Conservation (phyloP, 768 basidiomycete species). For the Megacollybia marginata region DNA sequence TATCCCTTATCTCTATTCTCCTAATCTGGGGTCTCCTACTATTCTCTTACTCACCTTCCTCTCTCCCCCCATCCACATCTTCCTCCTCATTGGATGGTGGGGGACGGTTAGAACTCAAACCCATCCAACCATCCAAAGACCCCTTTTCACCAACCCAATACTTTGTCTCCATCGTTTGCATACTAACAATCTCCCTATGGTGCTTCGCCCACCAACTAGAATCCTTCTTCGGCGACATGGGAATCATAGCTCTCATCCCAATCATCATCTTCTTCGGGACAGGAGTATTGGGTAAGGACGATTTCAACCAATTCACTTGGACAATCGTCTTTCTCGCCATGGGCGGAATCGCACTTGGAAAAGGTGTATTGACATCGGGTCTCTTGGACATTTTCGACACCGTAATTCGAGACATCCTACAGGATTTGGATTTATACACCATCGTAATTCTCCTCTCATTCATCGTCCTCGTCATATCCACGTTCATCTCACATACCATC, state of each 20-base stretch:
- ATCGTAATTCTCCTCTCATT: slow-evolving; percentile 68
- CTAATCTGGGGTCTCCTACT: slow-evolving; percentile 91
- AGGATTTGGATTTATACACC: slow-evolving; percentile 55
- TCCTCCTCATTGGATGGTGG: slow-evolving; percentile 40
- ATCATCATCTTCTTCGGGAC: slow-evolving; percentile 92
- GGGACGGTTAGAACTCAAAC: slow-evolving; percentile 74
- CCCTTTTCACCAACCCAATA: slow-evolving; percentile 79
- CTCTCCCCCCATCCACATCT: slow-evolving; percentile 30
- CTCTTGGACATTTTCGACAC: slow-evolving; percentile 73
- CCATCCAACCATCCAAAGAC: slow-evolving; percentile 80
- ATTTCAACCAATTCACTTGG: slow-evolving; percentile 94
- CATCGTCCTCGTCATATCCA: slow-evolving; percentile 74
- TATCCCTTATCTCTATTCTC: slow-evolving; percentile 77
- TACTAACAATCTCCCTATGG: slow-evolving; percentile 85
- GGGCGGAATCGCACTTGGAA: slow-evolving; percentile 95
- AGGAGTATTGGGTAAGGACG: slow-evolving; percentile 91
- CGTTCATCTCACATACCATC: slow-evolving; percentile 96
- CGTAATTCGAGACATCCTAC: slow-evolving; percentile 49
- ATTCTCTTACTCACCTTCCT: slow-evolving; percentile 70
- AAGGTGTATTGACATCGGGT: slow-evolving; percentile 87
- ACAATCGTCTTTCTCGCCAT: slow-evolving; percentile 93
- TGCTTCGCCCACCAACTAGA: slow-evolving; percentile 80
- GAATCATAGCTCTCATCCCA: slow-evolving; percentile 90
- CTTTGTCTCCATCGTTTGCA: slow-evolving; percentile 79
- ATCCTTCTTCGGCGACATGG: slow-evolving; percentile 86